phyloP scores from a whole-genome alignment of 164 flowering plant species.

The Annona cherimola region DNA sequence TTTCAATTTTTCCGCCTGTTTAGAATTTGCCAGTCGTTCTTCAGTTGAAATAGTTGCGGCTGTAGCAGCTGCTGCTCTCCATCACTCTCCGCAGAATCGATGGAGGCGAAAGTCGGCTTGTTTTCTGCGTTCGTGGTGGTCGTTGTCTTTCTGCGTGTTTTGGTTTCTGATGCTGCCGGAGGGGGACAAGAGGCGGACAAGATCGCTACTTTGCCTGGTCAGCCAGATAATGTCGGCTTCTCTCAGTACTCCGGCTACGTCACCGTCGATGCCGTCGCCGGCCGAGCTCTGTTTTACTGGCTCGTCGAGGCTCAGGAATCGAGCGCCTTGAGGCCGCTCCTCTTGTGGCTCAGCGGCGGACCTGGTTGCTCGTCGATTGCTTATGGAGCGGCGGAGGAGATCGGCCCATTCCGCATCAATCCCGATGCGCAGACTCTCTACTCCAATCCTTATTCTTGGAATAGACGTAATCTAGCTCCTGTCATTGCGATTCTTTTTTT shows the following conservation, averaged over 20 bases:
- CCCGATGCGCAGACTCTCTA: slow-evolving; percentile 75
- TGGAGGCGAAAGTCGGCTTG: neutral
- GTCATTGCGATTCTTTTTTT: neutral
- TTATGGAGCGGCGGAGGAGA: slow-evolving; percentile 88
- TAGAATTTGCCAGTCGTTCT: no score
- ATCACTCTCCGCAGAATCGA: no score
- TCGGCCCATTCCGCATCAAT: slow-evolving; percentile 77
- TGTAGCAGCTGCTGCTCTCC: no score
- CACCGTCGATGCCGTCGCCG: slow-evolving; percentile 62
- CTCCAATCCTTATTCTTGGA: slow-evolving; percentile 81
- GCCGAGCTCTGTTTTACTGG: slow-evolving; percentile 95
- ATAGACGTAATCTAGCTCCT: slow-evolving; percentile 41
- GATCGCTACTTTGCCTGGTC: slow-evolving; percentile 70
- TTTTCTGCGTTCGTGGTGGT: neutral
- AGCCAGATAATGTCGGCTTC: slow-evolving; percentile 62
- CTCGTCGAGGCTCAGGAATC: slow-evolving; percentile 64
- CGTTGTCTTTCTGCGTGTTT: neutral
- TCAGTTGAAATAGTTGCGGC: no score
- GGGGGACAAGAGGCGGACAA: slow-evolving; percentile 31
- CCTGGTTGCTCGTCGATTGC: slow-evolving; percentile 97
- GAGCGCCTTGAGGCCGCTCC: slow-evolving; percentile 58
- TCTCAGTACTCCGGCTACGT: slow-evolving; percentile 88
- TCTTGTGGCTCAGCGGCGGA: slow-evolving; percentile 97
- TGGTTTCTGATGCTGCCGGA: neutral
- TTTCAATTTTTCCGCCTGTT: no score